Evolutionary conservation across 2,329 filamentous ascomycete genomes (phyloP).

Genomic region (Tolypocladium guangdongense): DNA sequence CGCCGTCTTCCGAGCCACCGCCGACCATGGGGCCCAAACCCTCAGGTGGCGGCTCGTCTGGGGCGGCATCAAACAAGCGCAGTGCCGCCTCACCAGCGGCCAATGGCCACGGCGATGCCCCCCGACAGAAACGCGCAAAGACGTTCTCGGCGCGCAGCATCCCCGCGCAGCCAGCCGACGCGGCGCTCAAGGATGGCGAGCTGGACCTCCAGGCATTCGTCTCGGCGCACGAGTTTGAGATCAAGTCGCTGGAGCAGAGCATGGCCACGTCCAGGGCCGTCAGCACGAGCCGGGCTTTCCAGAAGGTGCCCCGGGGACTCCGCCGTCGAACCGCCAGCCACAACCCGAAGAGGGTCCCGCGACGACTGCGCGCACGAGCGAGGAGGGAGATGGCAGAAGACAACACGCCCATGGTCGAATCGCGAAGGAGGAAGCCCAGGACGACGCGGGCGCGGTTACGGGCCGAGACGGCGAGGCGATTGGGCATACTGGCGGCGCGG

Average conservation of each 20-base stretch:
- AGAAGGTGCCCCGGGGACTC: constrained; percentile 77
- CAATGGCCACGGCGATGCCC: constrained; percentile 14
- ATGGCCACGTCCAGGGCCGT: constrained; percentile 62
- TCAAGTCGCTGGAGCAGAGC: constrained; percentile 70
- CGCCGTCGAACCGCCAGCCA: constrained; percentile 85
- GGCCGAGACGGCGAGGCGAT: constrained; percentile 62
- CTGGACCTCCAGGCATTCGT: constrained; percentile 80
- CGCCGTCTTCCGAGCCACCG: constrained; percentile 7
- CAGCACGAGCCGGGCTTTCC: constrained; percentile 66
- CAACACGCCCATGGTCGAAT: constrained; percentile 74
- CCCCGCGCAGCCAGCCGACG: constrained; percentile 37
- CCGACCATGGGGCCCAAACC: constrained; percentile 16
- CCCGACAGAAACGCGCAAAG: constrained; percentile 32
- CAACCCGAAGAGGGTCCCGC: constrained; percentile 83
- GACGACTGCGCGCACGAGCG: constrained; percentile 59
- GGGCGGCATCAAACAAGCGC: constrained; percentile 15
- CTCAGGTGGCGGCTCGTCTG: constrained; percentile 13
- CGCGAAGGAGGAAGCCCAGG: constrained; percentile 48
- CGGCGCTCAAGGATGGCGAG: constrained; percentile 57
- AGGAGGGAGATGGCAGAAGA: constrained; percentile 71
- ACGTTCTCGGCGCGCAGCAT: constrained; percentile 37
- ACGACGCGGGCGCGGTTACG: constrained; percentile 51
- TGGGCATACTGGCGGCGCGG: constrained; percentile 51
- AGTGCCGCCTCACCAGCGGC: constrained; percentile 8
- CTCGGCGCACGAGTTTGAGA: constrained; percentile 78